Evolutionary conservation across 805 yeast genomes (phyloP).

Genomic region (Schizosaccharomyces osmophilus): DNA sequence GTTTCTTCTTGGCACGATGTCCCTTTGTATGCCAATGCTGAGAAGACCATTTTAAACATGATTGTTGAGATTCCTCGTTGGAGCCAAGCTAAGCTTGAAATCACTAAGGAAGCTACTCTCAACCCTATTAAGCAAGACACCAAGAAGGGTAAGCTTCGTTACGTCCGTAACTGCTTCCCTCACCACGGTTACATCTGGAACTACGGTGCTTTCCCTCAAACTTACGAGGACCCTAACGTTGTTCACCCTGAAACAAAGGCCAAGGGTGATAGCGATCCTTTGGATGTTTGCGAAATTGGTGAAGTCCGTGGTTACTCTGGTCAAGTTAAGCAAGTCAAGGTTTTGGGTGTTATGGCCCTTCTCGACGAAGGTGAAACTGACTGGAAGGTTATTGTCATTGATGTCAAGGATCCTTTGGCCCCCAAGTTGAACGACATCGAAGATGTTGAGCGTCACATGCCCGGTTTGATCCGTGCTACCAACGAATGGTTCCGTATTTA

Average conservation of each 20-base stretch:
- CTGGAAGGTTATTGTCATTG: constrained; percentile 87
- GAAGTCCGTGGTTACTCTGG: constrained; percentile 35
- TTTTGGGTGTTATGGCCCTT: constrained; percentile 79
- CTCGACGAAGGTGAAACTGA: constrained; percentile 94
- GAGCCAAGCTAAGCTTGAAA: constrained; percentile 89
- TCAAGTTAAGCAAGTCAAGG: constrained; percentile 66
- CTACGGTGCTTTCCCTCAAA: constrained; percentile 96
- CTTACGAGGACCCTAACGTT: constrained; percentile 87
- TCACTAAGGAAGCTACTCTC: constrained; percentile 47
- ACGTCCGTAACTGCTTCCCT: constrained; percentile 93
- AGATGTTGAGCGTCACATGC: constrained; percentile 73
- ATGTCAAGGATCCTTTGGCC: constrained; percentile 72
- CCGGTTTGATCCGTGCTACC: constrained; percentile 80
- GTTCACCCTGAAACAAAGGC: constrained; percentile 22
- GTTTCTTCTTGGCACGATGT: constrained; percentile 89
- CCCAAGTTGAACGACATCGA: constrained; percentile 66
- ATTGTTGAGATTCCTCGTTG: constrained; percentile 95
- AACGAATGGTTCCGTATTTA: constrained; percentile 96
- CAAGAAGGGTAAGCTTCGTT: constrained; percentile 70
- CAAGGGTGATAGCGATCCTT: constrained; percentile 81
- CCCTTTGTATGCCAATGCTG: constrained; percentile 81
- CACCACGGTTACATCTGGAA: constrained; percentile 96
- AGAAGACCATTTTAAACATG: constrained; percentile 67
- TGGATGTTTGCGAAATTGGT: constrained; percentile 85
- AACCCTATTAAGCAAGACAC: constrained; percentile 95